Evolutionary conservation across 495 filamentous ascomycete species (phyloP).

Genomic region (Usnea hakonensis): DNA sequence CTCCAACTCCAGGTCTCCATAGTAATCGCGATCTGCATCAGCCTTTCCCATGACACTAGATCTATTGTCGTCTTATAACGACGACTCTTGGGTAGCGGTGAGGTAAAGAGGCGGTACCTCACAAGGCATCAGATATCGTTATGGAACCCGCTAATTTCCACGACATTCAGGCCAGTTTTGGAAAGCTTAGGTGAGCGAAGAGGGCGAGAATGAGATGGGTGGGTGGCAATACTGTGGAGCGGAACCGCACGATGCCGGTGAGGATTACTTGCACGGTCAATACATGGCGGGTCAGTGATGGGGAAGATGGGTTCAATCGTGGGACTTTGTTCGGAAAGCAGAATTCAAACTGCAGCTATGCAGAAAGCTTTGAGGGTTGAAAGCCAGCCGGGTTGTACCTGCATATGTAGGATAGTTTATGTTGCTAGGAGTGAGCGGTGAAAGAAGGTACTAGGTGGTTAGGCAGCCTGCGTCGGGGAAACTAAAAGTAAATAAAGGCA

Average conservation of each 20-base stretch:
- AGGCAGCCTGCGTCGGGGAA: too few species aligned
- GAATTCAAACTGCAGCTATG: background rate
- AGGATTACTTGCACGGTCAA: background rate
- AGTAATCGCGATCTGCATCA: constrained; percentile 14
- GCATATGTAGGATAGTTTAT: background rate
- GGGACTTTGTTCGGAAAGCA: background rate
- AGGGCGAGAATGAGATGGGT: background rate
- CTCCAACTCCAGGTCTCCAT: constrained; percentile 9
- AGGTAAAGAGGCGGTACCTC: background rate
- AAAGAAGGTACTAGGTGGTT: too few species aligned
- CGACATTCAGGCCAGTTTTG: background rate
- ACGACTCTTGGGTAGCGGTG: background rate
- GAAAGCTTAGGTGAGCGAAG: background rate
- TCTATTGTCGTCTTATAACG: background rate
- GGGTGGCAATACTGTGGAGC: background rate
- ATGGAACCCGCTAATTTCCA: background rate
- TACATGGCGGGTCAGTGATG: background rate
- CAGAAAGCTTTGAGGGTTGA: background rate
- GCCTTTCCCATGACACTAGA: background rate
- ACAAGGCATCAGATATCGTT: background rate
- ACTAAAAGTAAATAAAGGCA: background rate
- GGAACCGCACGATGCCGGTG: background rate
- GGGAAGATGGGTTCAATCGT: background rate
- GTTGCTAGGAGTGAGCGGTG: background rate
- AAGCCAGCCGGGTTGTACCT: background rate